Base-by-base conservation (phyloP, 2,329 filamentous ascomycete genomes). In the Myriangium duriaei region DNA sequence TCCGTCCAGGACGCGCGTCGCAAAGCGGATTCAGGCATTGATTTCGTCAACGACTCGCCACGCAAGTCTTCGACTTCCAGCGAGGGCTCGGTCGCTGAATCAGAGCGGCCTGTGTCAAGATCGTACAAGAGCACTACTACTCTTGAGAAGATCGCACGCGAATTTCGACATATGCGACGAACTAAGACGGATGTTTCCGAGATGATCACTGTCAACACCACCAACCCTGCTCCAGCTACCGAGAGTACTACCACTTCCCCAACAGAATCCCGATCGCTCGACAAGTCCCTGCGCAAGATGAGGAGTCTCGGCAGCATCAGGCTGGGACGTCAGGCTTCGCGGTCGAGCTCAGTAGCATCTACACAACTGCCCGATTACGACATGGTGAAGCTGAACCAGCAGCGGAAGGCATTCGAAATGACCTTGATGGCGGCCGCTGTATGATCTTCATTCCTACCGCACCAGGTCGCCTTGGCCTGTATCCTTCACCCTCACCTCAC, bases 1-100 rank as follows among this genome's bases (percentile, higher is more conserved):
- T 50, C 49, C 12, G 49, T 53, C 11, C 49, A 51, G n/a, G 21
- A 19, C 33, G 36, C 38, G 21, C 30, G 60, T 38, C 67, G 72
- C 49, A 77, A 76, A 55, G 69, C 69, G 14, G 75, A 79, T 51
- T 79, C 75, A 3, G 75, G 74, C 13, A 69, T 78, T 42, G 76
- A 72, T 54, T 76, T 78, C 48, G 63, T 61, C 34, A 37, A 40
- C 38, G 46, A 45, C 30, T n/a, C n/a, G n/a, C n/a, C 21, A n/a
- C 46, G 39, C 41, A 48, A 42, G 28, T 43, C 36, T 11, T 47
- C 41, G 7, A 42, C 45, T 14, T 42, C 46, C n/a, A 41, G 42
- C 5, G 47, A 49, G 15, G 46, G 53, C 4, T 35, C 38, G 2
- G 47, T 47, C 21, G 42, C 49, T 3, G 37, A 32, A 3, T 18